Evolutionary conservation across 2,329 filamentous ascomycete genomes (phyloP), one percentile per base, ranked within the genome.

Genomic region (Botrytis squamosa): DNA sequence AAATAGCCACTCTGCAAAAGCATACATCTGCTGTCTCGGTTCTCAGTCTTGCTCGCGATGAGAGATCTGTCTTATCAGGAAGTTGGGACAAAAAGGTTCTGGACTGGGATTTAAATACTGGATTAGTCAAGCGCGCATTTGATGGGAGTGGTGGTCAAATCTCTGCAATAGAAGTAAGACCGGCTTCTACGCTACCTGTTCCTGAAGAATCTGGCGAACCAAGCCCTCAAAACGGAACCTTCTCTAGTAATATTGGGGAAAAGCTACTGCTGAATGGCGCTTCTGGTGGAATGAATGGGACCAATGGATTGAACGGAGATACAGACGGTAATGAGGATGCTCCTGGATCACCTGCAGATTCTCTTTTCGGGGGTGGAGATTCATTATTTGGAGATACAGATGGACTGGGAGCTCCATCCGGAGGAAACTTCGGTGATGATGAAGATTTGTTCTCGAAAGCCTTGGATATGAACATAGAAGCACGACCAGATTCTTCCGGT

Each of bases 81-180:
- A 95, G 94, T 81, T 99, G 96, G 96, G 96, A 99, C 82, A 98
- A 97, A 84, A 92, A 89, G 29, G 91, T 98, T 0, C 88, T 94
- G 71, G 95, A 98, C 81, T 99, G 96, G 96, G 96, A 98, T 81
- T 83, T 99, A 40, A 94, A 98, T 79, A 96, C 90, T 1, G 96
- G 96, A 0, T 87, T 92, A 78, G 86, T 92, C 10, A 91, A 90
- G 76, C 89, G 95, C 18, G 87, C 88, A 79, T 99, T 96, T 80
- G 90, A 91, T 65, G 91, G 92, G 2, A 93, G 88, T 71, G 93
- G 91, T 22, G 87, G 92, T 9, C 96, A 99, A 81, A 94, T 98
- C 74, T 96, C 93, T 3, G 90, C 93, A 2, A 90, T 99, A 59
- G 95, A 98, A 82, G 88, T 94, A 73, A 88, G 96, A 4, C 95